Evolutionary conservation across 192 early-diverging fungal species (phyloP).

Genomic region (Podila epigama): DNA sequence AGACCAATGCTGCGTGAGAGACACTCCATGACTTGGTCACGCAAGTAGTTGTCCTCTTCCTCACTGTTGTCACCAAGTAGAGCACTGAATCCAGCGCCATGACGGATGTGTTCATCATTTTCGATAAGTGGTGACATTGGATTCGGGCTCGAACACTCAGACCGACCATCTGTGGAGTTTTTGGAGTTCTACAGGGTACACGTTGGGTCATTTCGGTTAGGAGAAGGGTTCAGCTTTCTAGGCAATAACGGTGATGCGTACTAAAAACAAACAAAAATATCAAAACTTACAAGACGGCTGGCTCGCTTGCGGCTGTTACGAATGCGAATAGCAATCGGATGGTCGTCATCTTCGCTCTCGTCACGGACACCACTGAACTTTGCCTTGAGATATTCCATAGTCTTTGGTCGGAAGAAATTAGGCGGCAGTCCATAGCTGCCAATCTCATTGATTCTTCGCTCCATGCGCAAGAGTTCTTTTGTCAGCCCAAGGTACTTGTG

Average conservation of each 20-base stretch:
- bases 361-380: slow-evolving; percentile 52
- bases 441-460: slow-evolving; percentile 83
- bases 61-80: slow-evolving; percentile 52
- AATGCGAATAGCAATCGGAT: slow-evolving; percentile 43
- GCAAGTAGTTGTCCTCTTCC: slow-evolving; percentile 65
- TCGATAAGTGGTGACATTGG: slow-evolving; percentile 17
- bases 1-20: slow-evolving; percentile 69
- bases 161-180: slow-evolving; percentile 2
- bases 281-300: slow-evolving; percentile 17
- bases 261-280: background rate
- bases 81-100: slow-evolving; percentile 46
- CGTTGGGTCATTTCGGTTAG: too few species aligned
- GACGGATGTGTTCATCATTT: slow-evolving; percentile 35
- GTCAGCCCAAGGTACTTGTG: slow-evolving; percentile 89
- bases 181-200: slow-evolving; percentile 13
- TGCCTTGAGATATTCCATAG: slow-evolving; percentile 62
- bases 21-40: slow-evolving; percentile 68
- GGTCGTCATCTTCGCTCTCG: slow-evolving; percentile 47
- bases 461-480: slow-evolving; percentile 85
- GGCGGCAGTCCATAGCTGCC: slow-evolving; percentile 63
- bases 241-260: background rate
- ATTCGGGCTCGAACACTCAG: slow-evolving; percentile 10
- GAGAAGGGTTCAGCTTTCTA: too few species aligned
- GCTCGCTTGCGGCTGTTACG: slow-evolving; percentile 25
- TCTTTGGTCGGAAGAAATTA: slow-evolving; percentile 58